Evolutionary conservation across 225 moss, liverwort and hornwort genomes (phyloP), one percentile per base, ranked within the genome.

Genomic region (Asterella californica): DNA sequence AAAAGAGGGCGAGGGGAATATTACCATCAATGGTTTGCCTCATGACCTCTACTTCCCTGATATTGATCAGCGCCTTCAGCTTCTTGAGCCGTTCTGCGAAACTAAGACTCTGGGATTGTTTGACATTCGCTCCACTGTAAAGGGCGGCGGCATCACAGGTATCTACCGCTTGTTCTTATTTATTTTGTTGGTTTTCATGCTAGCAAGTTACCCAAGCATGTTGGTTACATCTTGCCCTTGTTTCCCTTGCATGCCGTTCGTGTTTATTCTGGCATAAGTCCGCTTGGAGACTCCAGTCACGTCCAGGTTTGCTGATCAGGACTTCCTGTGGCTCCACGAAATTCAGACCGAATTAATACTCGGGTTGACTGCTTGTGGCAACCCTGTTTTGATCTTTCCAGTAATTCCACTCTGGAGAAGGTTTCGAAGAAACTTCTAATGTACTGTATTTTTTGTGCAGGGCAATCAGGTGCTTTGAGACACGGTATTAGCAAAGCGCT

Each of bases 401-500:
- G n/a, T n/a, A 21, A 9, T 6, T 67, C 36, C 67, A 36, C 15
- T 34, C 21, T 67, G 67, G 5, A 36, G 67, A 67, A 37, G 67
- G 18, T 42, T 42, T 7, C 3, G 42, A 42, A 42, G 42, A 42
- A 67, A 36, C 17, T 67, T 32, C 30, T 65, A 9, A 65, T 10
- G 4, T 18, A 4, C 3, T 67, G 19, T 1, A 36, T 11, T 5
- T 67, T 36, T 1, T 15, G 8, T 62, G 48, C 87, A 96, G 96
- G 96, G 76, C 96, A 96, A 85, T 94, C 96, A 18, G 96, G 96
- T 64, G 96, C 96, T 74, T 81, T 96, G 33, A 88, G 96, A 47
- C 96, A 96, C 80, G 94, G 96, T 66, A 94, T 96, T 24, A 96
- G 96, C 87, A 92, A 96, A 88, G 96, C 96, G 59, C 80, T 96